A percentile compares a stretch with the other conserved stretches of the same genome.
Conservation (phyloP, 2,329 filamentous ascomycete genomes). For the Emmonsiellopsis sp. region DNA sequence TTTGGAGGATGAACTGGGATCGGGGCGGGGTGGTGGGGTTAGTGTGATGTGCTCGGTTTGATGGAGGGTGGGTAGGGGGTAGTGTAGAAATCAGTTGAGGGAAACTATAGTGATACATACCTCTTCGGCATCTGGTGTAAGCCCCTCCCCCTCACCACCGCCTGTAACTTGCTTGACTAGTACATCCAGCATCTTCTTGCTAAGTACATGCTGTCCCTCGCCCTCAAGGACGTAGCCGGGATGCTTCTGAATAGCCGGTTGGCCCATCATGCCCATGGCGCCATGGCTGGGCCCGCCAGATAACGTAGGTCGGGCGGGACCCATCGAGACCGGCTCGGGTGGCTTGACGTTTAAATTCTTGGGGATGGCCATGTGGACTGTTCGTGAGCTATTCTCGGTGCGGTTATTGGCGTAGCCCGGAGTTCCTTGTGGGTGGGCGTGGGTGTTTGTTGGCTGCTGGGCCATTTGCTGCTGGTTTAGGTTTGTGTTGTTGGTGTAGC, state of each 20-base stretch:
- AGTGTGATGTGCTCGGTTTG: slow-evolving; percentile 5
- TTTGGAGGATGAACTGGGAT: slow-evolving; percentile 66
- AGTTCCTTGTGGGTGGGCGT: slow-evolving; percentile 27
- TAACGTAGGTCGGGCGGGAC: slow-evolving; percentile 67
- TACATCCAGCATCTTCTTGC: slow-evolving; percentile 95
- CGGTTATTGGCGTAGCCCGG: slow-evolving; percentile 31
- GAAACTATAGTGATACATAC: slow-evolving; percentile 40
- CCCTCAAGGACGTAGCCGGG: slow-evolving; percentile 81
- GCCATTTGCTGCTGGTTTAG: slow-evolving; percentile 19
- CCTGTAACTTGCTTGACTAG: slow-evolving; percentile 89
- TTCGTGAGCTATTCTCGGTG: slow-evolving; percentile 31
- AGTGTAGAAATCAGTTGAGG: not conserved
- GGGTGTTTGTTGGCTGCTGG: slow-evolving; percentile 21
- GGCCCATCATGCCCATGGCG: slow-evolving; percentile 72
- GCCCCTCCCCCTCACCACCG: slow-evolving; percentile 61
- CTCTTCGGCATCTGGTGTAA: slow-evolving; percentile 93
- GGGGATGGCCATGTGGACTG: slow-evolving; percentile 68
- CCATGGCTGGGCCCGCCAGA: slow-evolving; percentile 65
- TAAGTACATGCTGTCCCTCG: slow-evolving; percentile 86
- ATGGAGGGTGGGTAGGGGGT: slow-evolving; percentile 5
- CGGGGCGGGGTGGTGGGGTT: not conserved
- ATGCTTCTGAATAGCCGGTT: slow-evolving; percentile 73
- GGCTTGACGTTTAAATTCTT: slow-evolving; percentile 66
- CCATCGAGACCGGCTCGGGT: slow-evolving; percentile 67
- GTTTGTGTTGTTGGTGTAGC: slow-evolving; percentile 26